phyloP scores from a whole-genome alignment of 139 green algal species.

The Zygnema circumcarinatum region DNA sequence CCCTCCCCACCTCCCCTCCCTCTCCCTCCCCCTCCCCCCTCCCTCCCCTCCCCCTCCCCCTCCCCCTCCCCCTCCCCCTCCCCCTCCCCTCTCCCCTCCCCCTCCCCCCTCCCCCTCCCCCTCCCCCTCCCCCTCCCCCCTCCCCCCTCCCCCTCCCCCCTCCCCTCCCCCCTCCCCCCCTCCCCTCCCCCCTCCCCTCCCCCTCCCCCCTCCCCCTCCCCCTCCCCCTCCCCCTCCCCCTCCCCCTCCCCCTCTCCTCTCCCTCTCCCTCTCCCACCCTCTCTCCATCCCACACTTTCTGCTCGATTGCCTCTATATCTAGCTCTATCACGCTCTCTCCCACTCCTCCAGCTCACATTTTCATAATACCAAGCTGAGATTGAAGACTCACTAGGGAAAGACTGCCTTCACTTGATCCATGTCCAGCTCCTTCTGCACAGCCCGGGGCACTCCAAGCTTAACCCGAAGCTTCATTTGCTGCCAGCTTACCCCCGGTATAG shows the following conservation, averaged over 20 bases:
- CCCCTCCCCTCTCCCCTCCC: too few species aligned
- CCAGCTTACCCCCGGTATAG: constrained; percentile 44
- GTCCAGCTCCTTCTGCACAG: constrained; percentile 32
- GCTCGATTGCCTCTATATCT: too few species aligned
- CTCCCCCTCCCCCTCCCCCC: too few species aligned
- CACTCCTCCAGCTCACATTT: neutral
- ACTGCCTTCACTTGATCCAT: constrained; percentile 39
- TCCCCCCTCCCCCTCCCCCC: too few species aligned
- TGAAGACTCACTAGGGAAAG: constrained; percentile 51
- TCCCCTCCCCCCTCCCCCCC: too few species aligned
- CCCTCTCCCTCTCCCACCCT: neutral
- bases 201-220: too few species aligned
- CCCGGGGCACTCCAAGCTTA: constrained; percentile 33
- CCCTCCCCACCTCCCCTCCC: too few species aligned
- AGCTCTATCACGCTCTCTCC: neutral
- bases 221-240: neutral
- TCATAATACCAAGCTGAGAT: neutral
- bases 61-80: too few species aligned
- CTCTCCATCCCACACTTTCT: neutral
- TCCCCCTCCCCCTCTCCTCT: neutral
- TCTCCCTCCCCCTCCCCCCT: too few species aligned
- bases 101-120: too few species aligned
- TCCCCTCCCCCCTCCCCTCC: too few species aligned
- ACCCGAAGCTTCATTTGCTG: constrained; percentile 51
- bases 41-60: too few species aligned